Evolutionary conservation across 225 moss, liverwort and hornwort genomes (phyloP), one percentile per base, ranked within the genome.

Genomic region (Physcomitrellopsis africana): DNA sequence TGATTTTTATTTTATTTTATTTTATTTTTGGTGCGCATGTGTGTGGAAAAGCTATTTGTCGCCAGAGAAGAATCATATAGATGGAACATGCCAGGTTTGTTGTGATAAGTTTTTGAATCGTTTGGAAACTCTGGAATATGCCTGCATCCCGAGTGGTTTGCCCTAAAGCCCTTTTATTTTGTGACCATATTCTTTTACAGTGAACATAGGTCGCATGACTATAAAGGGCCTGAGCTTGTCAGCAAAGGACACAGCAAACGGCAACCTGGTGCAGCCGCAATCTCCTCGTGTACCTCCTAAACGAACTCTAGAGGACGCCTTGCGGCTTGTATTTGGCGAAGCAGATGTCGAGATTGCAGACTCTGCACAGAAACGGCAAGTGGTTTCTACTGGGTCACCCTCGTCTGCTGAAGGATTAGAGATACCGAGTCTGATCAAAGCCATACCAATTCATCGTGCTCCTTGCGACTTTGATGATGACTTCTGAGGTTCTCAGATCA

Each of bases 141-240:
- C 7, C 32, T 37, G 32, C 32, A 37, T 2, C 7, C 32, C 32
- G 4, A 37, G 32, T 37, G 32, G 32, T 37, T 37, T 37, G 32
- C 32, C 32, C 32, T 37, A 37, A 37, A 37, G 0, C 32, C 58
- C 4, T 11, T 49, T 14, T 17, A 17, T 37, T 16, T 44, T 73
- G 15, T 17, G 16, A 17, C 32, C 12, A 26, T n/a, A 15, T 51
- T 64, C 23, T 60, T 8, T 41, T 61, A 68, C 85, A 89, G 88
- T 89, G 61, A 89, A 89, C 68, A 42, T 83, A 29, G 88, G 88
- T 26, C 79, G 16, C 9, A 89, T 89, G 88, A 86, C 74, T 3
- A 81, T 89, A 41, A 77, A 74, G 65, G 83, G 83, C 41, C 62
- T 83, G 63, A 67, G 68, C 52, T 29, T 77, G 49, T 76, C 80